Evolutionary conservation across 768 basidiomycete genomes (phyloP).

Genomic region (Termitomyces sp.): DNA sequence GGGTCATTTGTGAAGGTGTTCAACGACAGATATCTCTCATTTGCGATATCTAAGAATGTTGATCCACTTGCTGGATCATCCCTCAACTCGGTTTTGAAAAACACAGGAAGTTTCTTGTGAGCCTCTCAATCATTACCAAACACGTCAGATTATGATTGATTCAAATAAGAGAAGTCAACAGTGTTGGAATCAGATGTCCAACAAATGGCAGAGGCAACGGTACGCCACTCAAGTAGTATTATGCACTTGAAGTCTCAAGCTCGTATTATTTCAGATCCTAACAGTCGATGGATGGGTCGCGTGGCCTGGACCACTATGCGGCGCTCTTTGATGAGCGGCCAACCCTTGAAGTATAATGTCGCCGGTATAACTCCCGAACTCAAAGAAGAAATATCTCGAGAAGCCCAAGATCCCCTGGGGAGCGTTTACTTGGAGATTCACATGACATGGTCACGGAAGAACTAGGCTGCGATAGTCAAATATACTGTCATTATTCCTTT

Average conservation of each 20-base stretch:
- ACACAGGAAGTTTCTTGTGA: neutral
- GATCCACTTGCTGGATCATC: constrained; percentile 2
- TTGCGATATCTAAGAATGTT: neutral
- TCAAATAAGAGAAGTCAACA: neutral
- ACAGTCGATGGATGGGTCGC: neutral
- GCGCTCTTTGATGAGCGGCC: neutral
- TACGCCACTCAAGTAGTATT: neutral
- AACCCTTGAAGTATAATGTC: neutral
- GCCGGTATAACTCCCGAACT: constrained; percentile 1
- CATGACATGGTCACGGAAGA: constrained; percentile 6
- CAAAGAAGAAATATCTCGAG: neutral
- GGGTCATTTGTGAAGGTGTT: neutral
- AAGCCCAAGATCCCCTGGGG: neutral
- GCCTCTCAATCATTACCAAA: neutral
- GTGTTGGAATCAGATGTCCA: neutral
- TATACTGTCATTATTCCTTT: no score
- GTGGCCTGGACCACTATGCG: neutral
- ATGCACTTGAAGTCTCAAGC: neutral
- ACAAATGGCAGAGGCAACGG: neutral
- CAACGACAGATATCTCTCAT: neutral
- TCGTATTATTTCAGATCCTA: neutral
- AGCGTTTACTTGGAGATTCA: neutral
- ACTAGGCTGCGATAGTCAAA: neutral
- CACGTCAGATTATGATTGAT: neutral
- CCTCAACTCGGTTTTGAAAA: neutral